These are phyloP conservation scores for Exserohilum turcica DNA, from an alignment of 2,329 filamentous ascomycete genomes.

Conservation along the genomic window DNA sequence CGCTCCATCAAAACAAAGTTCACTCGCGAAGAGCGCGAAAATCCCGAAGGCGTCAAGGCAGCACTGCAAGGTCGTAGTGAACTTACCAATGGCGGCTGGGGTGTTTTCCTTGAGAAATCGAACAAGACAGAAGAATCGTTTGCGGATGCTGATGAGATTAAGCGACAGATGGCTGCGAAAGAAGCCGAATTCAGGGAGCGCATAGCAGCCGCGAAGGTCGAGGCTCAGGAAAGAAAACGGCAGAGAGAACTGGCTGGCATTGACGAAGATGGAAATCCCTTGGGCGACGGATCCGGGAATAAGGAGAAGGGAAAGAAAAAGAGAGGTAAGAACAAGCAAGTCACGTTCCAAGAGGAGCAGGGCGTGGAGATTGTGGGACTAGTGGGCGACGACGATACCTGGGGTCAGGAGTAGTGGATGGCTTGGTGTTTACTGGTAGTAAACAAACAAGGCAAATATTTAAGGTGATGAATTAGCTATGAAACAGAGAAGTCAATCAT, in stretches of 20 bases:
- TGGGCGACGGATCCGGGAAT: slow-evolving; percentile 20
- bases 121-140: slow-evolving; percentile 46
- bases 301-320: slow-evolving; percentile 40
- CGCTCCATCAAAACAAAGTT: slow-evolving; percentile 82
- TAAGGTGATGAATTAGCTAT: neutral
- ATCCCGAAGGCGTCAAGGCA: slow-evolving; percentile 66
- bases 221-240: slow-evolving; percentile 45
- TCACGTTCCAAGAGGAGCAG: slow-evolving; percentile 35
- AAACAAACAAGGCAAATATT: neutral
- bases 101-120: slow-evolving; percentile 44
- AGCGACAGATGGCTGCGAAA: slow-evolving; percentile 34
- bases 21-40: slow-evolving; percentile 74
- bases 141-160: slow-evolving; percentile 44
- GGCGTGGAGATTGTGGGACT: slow-evolving; percentile 39
- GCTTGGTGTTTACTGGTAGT: neutral
- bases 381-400: slow-evolving; percentile 36
- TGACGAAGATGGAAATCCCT: slow-evolving; percentile 28
- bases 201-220: slow-evolving; percentile 45
- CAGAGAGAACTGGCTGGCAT: slow-evolving; percentile 36
- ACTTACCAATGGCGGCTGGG: slow-evolving; percentile 43
- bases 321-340: slow-evolving; percentile 36
- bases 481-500: neutral
- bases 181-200: slow-evolving; percentile 36
- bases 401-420: slow-evolving; percentile 21
- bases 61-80: slow-evolving; percentile 58